Conservation (phyloP, 2,329 filamentous ascomycete genomes). For the Salinomyces thailandicus region DNA sequence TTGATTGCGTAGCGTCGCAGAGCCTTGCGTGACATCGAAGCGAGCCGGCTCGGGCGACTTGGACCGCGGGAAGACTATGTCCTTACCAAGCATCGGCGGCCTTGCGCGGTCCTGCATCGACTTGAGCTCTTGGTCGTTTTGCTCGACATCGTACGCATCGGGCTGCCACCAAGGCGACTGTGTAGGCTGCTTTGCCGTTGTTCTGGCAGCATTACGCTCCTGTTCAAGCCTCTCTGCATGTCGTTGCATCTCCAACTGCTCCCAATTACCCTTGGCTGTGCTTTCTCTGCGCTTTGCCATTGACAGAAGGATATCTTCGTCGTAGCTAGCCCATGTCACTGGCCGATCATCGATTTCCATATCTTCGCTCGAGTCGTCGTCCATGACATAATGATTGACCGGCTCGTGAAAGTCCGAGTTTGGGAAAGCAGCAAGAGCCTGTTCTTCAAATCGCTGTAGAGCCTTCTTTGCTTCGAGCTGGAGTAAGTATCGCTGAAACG, state of each 20-base stretch:
- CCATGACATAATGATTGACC: constrained; percentile 60
- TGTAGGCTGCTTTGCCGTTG: constrained; percentile 17
- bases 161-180: constrained; percentile 30
- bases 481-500: constrained; percentile 65
- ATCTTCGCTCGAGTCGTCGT: constrained; percentile 30
- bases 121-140: constrained; percentile 36
- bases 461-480: constrained; percentile 70
- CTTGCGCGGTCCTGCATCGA: constrained; percentile 49
- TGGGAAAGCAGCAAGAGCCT: constrained; percentile 65
- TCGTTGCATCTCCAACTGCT: constrained; percentile 69
- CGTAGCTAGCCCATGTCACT: constrained; percentile 26
- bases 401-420: constrained; percentile 59
- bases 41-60: constrained; percentile 74
- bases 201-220: constrained; percentile 35
- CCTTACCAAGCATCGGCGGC: constrained; percentile 79
- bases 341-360: constrained; percentile 28
- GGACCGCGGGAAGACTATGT: constrained; percentile 72
- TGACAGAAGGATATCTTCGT: constrained; percentile 29
- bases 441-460: constrained; percentile 67
- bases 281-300: constrained; percentile 43
- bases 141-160: constrained; percentile 16
- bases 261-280: constrained; percentile 57
- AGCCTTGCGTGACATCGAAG: constrained; percentile 64
- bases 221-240: constrained; percentile 57
- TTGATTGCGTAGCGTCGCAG: constrained; percentile 38